Base-by-base conservation (phyloP, 495 filamentous ascomycete species). In the Friedmanniomyces simplex region DNA sequence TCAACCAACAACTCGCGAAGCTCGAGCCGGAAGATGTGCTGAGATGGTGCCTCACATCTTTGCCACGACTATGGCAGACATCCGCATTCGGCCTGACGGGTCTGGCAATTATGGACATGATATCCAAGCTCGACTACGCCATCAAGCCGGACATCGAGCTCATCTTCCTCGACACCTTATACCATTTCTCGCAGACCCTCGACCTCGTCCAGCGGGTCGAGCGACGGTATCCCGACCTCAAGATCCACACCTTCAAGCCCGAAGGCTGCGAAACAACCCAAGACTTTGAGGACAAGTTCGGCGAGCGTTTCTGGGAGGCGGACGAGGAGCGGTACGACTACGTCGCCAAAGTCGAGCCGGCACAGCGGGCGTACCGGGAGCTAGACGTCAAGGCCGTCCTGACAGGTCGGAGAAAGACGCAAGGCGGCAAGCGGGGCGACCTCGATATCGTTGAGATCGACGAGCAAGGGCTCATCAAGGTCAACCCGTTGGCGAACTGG, bases 401-500 rank as follows among this genome's bases (percentile, higher is more conserved):
- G 52, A 98, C 94, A n/a, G 93, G 93, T 32, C 89, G 93, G 45
- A 81, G 93, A 43, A 81, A 87, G 55, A 93, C 88, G 58, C 93
- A 98, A 73, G 94, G 94, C 56, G 94, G 89, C 63, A 88, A 94
- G 77, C 84, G 93, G 43, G 90, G 90, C 48, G 82, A 85, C 63
- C 80, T 98, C 46, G 83, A 86, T 62, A 84, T 98, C 69, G 79
- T 98, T 61, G 93, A 97, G 69, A 77, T 96, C 13, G 90, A 96
- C 67, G 90, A 96, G 67, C 91, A 96, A 54, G 91, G 91, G 42
- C 76, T 97, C 50, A 81, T 97, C 80, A 98, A 98, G 76, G 82
- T 98, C 78, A 98, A 98, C 75, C 94, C 93, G n/a, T 77, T 98
- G 43, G 91, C 89, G 63, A 94, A 94, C 77, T 98, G 93, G 93